Base-by-base conservation (phyloP, 1,139 yeast species). In the Sugiyamaella castrensis region DNA sequence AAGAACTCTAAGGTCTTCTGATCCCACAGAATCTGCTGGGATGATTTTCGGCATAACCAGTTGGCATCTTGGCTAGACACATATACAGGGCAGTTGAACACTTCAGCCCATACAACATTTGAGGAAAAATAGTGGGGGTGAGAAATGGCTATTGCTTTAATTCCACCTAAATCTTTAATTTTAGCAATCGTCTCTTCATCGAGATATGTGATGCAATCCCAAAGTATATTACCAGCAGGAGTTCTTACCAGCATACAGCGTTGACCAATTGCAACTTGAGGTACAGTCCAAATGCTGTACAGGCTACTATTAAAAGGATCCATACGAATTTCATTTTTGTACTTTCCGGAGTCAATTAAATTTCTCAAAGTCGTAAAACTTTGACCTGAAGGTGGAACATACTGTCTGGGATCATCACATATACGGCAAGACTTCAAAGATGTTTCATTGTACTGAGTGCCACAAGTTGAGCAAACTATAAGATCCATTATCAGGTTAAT, bases 321-420 rank as follows among this genome's bases (percentile, higher is more conserved):
- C 48, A 38, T 43, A 11, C 52, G 45, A 43, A 55, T 47, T 37
- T 46, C 53, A 41, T 57, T 57, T 28, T 35, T 43, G 38, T 56
- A 56, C 15, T 30, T 30, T n/a, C 46, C 28, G 12, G 40, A 28
- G 15, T 41, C 50, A 9, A 15, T n/a, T 34, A 57, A 35, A 11
- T 26, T 31, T 2, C 53, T 35, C 30, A 57, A 45, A 7, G 58
- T 50, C 6, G 59, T 55, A 44, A 53, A 57, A 12, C 52, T 29
- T 37, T 53, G 59, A 8, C 60, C 60, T 8, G 53, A 29, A 9
- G 51, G 44, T 4, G 57, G 57, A 34, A 57, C 58, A 33, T 48
- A 57, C 27, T 57, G 60, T 11, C 60, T 50, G 6, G 58, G 59
- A 38, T 57, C 60, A n/a, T 56, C 58, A 47, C 60, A 57, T n/a